Evolutionary conservation across 2,329 filamentous ascomycete genomes (phyloP), one percentile per base, ranked within the genome.

Genomic region (Lachnellula willkommii): DNA sequence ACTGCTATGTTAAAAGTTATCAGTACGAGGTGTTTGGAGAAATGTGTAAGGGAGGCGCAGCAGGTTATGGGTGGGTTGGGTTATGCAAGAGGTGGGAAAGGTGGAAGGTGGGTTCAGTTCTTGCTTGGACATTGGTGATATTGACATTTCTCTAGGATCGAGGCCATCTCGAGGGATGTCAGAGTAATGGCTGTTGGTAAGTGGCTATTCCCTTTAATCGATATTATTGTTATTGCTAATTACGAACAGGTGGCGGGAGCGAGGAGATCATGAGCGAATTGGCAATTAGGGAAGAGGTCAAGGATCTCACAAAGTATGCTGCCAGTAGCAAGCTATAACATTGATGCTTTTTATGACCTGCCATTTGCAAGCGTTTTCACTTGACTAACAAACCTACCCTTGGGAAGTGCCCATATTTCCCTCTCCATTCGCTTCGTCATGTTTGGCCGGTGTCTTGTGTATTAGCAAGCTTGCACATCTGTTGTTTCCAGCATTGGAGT

Each of bases 11-110:
- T 78, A 35, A 81, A 81, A 60, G 75, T 80, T 3, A 75, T 79
- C 67, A 76, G 74, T 24, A 80, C 78, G 0, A 70, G 76, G 50
- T 78, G 77, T 47, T 67, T 81, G 43, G 79, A 82, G 65, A 76
- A 77, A 64, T 77, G 75, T 46, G 75, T 75, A 48, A 72, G 79
- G 14, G 79, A 82, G 60, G 78, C 79, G 3, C 79, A 82, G 66
- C 79, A 82, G 65, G 73, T 82, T 14, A 70, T 82, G 63, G 78
- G 78, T 8, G 78, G 78, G 0, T 72, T 76, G 4, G 77, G 78
- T 2, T 81, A 81, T 67, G 75, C 78, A 45, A 75, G 72, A 59
- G 70, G 71, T 40, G 78, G 78, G 0, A 76, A 74, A 42, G 78
- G 78, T 2, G 77, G 67, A 53, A 66, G 66, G 66, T 68, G 36